Evolutionary conservation across 108 stramenopile species (phyloP).

Genomic region (Skeletonema marinoi): DNA sequence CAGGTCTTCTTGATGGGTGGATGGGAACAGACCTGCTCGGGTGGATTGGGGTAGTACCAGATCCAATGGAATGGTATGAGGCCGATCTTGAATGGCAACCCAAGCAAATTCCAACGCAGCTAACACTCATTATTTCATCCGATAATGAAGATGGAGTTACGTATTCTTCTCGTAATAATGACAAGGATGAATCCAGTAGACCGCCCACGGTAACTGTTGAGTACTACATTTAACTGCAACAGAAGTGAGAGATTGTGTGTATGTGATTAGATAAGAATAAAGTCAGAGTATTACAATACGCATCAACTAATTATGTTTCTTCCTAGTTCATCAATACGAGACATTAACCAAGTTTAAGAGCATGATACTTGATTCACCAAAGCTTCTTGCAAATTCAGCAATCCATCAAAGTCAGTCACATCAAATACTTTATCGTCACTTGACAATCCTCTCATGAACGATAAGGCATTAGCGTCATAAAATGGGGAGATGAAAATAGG

Average conservation of each 20-base stretch:
- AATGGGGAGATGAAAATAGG: constrained; percentile 29
- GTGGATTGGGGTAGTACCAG: background rate
- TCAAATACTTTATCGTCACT: constrained; percentile 40
- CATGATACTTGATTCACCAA: constrained; percentile 44
- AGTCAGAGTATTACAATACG: background rate
- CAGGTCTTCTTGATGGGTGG: too few relatives aligned
- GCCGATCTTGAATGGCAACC: background rate
- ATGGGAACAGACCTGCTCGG: background rate
- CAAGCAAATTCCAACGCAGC: background rate
- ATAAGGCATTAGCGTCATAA: constrained; percentile 1
- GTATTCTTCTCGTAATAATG: background rate
- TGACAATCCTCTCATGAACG: constrained; percentile 23
- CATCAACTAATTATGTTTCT: background rate
- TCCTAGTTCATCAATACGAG: background rate
- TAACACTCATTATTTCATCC: background rate
- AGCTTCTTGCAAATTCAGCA: constrained; percentile 25
- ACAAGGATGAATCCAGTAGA: background rate
- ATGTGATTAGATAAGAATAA: background rate
- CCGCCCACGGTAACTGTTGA: background rate
- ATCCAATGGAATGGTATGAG: background rate
- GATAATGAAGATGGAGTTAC: background rate
- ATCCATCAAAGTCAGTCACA: constrained; percentile 31
- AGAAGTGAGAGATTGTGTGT: too few relatives aligned
- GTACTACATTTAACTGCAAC: too few relatives aligned
- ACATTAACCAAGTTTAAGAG: constrained; percentile 1